A percentile compares a stretch with the other conserved stretches of the same genome.
Evolutionary conservation across 1,284 basidiomycete species (phyloP).

Genomic region (Cutaneotrichosporon dermatis): DNA sequence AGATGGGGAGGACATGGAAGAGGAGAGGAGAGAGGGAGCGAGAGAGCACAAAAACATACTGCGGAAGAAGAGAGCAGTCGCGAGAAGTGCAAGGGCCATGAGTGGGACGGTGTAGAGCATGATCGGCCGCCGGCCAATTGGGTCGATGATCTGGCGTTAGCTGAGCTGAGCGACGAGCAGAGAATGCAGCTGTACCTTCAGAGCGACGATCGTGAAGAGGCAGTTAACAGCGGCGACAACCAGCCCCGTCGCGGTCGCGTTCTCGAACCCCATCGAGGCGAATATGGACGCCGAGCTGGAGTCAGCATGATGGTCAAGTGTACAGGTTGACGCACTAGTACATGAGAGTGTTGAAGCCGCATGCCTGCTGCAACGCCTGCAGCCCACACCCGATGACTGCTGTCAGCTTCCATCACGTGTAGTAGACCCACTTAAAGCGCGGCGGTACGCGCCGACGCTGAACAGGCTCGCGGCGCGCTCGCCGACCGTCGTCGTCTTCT

Average conservation of each 20-base stretch:
- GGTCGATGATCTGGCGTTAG: constrained; percentile 59
- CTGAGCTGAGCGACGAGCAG: background rate
- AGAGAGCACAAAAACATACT: constrained; percentile 52
- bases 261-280: constrained; percentile 71
- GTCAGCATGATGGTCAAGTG: constrained; percentile 57
- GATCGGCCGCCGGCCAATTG: constrained; percentile 67
- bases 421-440: constrained; percentile 61
- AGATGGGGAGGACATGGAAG: too few species aligned
- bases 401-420: background rate
- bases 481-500: constrained; percentile 59
- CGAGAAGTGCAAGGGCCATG: constrained; percentile 66
- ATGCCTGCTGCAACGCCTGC: constrained; percentile 76
- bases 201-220: constrained; percentile 71
- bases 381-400: constrained; percentile 69
- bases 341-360: constrained; percentile 70
- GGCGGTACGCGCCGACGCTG: constrained; percentile 58
- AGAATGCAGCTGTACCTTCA: constrained; percentile 53
- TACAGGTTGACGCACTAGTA: constrained; percentile 43
- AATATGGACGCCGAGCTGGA: constrained; percentile 64
- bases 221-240: constrained; percentile 77
- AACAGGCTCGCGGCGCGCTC: constrained; percentile 59
- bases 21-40: background rate
- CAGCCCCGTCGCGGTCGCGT: constrained; percentile 71
- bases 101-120: constrained; percentile 72
- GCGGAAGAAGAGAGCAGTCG: constrained; percentile 70